Evolutionary conservation across 345 rosid genomes (phyloP).

Genomic region (Corymbia maculata): DNA sequence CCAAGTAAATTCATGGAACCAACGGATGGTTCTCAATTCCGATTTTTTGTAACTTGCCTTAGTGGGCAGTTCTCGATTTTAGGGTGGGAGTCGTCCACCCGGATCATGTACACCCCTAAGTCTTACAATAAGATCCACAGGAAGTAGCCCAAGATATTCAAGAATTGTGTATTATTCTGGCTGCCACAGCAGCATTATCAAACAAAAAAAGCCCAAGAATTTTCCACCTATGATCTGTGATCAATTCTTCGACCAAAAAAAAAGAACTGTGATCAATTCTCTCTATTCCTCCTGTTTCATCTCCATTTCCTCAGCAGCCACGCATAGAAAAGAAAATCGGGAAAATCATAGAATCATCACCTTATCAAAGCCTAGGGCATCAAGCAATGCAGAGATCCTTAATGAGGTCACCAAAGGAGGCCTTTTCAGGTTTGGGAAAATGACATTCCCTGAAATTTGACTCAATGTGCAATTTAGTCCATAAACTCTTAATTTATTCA

Average conservation of each 20-base stretch:
- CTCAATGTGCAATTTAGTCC: too few relatives aligned
- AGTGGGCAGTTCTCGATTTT: too few relatives aligned
- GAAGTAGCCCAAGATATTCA: neutral
- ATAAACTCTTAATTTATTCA: too few relatives aligned
- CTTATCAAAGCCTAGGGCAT: slow-evolving; percentile 25
- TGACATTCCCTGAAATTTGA: too few relatives aligned
- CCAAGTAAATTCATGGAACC: too few relatives aligned
- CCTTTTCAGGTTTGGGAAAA: slow-evolving; percentile 22
- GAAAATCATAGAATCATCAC: slow-evolving; percentile 1
- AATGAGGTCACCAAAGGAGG: slow-evolving; percentile 17
- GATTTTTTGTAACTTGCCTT: too few relatives aligned
- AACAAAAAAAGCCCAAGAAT: neutral
- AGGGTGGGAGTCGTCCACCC: accelerated
- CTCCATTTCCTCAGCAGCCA: neutral
- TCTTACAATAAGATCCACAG: neutral
- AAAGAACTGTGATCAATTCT: neutral
- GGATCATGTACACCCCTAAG: too few relatives aligned
- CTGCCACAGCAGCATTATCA: neutral
- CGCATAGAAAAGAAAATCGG: neutral
- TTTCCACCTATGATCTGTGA: neutral
- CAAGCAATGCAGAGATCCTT: slow-evolving; percentile 32
- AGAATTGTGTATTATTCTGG: neutral
- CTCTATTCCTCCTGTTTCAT: neutral
- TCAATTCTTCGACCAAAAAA: too few relatives aligned
- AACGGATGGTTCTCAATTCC: too few relatives aligned